Conservation (phyloP, 331 rosid species). For the Malus hybrid region DNA sequence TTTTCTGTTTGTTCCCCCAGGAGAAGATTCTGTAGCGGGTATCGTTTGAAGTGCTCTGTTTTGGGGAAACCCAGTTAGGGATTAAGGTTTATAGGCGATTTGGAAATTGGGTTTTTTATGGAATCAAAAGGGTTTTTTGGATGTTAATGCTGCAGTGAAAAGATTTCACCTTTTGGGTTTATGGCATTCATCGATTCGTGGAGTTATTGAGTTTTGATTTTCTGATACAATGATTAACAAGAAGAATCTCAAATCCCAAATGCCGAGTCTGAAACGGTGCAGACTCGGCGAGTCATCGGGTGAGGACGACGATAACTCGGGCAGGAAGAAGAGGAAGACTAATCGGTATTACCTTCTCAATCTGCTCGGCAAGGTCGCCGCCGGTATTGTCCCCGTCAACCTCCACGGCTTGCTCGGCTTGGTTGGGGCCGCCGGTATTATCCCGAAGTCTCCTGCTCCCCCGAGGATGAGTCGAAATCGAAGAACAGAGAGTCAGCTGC, state of each 20-base stretch:
- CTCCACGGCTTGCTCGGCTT: conserved; percentile 48
- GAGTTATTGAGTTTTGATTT: background rate
- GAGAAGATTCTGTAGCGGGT: background rate
- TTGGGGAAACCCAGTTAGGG: conserved; percentile 12
- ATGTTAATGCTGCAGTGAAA: conserved; percentile 12
- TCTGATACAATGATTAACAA: conserved; percentile 66
- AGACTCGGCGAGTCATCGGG: conserved; percentile 61
- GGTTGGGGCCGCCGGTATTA: conserved; percentile 38
- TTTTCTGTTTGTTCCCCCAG: background rate
- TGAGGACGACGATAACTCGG: conserved; percentile 59
- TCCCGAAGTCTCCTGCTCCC: conserved; percentile 44
- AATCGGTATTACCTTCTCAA: conserved; percentile 70
- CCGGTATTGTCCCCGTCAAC: conserved; percentile 61
- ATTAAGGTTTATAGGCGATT: conserved; percentile 62
- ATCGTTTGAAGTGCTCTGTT: conserved; percentile 58
- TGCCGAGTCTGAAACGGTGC: conserved; percentile 95
- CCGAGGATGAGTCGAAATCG: conserved; percentile 46
- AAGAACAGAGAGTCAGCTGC: conserved; percentile 16
- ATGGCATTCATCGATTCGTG: conserved; percentile 31
- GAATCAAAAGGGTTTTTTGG: conserved; percentile 13
- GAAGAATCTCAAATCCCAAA: conserved; percentile 87
- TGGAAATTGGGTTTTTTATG: conserved; percentile 6
- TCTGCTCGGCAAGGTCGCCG: conserved; percentile 82
- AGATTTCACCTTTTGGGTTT: background rate
- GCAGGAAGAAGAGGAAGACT: conserved; percentile 68